Conservation (phyloP, 768 basidiomycete genomes). For the Phylloporus arenicola region DNA sequence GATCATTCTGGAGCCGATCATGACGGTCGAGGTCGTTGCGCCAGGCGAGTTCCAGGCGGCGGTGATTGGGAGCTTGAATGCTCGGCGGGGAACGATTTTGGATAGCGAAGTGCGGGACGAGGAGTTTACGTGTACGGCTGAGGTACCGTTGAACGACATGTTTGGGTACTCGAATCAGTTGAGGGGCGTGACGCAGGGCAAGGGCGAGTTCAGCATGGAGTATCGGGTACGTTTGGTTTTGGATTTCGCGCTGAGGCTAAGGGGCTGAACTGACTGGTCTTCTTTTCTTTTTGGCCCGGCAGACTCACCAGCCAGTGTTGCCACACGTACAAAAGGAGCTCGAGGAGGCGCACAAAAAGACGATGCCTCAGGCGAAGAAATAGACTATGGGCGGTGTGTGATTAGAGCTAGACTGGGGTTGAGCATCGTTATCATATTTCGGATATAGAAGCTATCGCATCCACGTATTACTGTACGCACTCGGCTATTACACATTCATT, state of each 20-base stretch:
- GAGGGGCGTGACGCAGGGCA: constrained; percentile 93
- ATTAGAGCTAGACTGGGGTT: background rate
- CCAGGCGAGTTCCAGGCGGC: constrained; percentile 93
- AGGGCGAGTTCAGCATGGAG: constrained; percentile 84
- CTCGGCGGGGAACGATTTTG: constrained; percentile 86
- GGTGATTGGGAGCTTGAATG: constrained; percentile 92
- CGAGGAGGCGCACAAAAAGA: constrained; percentile 81
- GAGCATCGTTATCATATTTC: constrained; percentile 2
- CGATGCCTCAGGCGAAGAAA: constrained; percentile 63
- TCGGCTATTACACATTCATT: constrained; percentile 5
- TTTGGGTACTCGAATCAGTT: constrained; percentile 94
- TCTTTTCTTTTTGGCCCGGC: background rate
- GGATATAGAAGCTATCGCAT: constrained; percentile 18
- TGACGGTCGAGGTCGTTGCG: constrained; percentile 96
- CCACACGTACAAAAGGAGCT: constrained; percentile 85
- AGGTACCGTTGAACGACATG: constrained; percentile 97
- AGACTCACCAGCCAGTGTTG: constrained; percentile 80
- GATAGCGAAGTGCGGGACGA: constrained; percentile 97
- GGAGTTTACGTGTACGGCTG: constrained; percentile 87
- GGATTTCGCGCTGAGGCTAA: background rate
- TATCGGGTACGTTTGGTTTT: constrained; percentile 51
- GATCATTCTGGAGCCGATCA: constrained; percentile 94
- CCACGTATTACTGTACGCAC: constrained; percentile 10
- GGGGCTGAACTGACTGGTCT: background rate
- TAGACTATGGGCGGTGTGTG: constrained; percentile 32